Percentiles rank a stretch among this genome's conserved stretches.
phyloP scores from a whole-genome alignment of 78 protist species.

The Dictyostelium capitatum region DNA sequence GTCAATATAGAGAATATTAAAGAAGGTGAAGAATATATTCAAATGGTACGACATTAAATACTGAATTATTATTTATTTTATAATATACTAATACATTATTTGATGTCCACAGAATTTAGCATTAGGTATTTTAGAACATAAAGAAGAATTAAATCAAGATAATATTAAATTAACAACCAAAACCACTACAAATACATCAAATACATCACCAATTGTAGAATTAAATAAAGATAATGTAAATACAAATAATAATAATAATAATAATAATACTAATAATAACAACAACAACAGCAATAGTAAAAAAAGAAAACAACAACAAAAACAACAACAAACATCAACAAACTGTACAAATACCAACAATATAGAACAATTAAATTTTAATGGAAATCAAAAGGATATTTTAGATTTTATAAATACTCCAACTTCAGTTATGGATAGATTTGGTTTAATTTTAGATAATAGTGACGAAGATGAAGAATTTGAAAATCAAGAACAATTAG shows the following conservation, averaged over 20 bases:
- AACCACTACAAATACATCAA: background rate
- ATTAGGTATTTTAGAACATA: constrained; percentile 67
- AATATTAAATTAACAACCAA: background rate
- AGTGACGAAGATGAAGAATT: constrained; percentile 9
- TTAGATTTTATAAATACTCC: constrained; percentile 25
- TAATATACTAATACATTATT: background rate
- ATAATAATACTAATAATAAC: constrained; percentile 13
- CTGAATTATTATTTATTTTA: background rate
- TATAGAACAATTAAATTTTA: background rate
- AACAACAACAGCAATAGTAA: constrained; percentile 17
- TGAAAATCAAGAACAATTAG: constrained; percentile 44
- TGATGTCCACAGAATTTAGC: constrained; percentile 39
- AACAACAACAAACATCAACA: background rate
- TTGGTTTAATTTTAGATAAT: constrained; percentile 31
- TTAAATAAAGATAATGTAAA: constrained; percentile 16
- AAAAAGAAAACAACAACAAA: background rate
- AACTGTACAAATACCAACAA: background rate
- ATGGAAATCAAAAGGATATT: constrained; percentile 4
- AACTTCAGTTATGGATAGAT: constrained; percentile 37
- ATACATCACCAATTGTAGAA: constrained; percentile 5
- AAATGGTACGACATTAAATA: constrained; percentile 22
- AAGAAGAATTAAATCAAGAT: constrained; percentile 42
- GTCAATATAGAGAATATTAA: constrained; percentile 75
- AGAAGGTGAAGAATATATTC: constrained; percentile 66
- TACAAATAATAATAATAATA: background rate